These are phyloP conservation scores for Truncatella angustata DNA, from an alignment of 2,329 filamentous ascomycete species.

Conservation along the genomic window DNA sequence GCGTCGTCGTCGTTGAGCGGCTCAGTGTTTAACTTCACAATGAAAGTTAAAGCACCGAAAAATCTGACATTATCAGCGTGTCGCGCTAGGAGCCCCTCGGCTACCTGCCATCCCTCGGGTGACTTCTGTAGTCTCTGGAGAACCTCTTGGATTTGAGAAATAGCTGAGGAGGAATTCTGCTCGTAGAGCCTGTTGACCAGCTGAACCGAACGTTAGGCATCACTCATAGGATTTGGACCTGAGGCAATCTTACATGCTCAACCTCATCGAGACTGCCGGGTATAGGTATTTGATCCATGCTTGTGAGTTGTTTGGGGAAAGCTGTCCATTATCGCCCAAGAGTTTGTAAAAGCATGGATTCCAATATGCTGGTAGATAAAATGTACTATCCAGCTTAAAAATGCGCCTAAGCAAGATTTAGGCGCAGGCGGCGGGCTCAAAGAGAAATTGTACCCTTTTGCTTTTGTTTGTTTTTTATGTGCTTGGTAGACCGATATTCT, in stretches of 20 bases:
- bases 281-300: slow-evolving; percentile 7
- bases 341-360: too few species aligned
- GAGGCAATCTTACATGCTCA: slow-evolving; percentile 1
- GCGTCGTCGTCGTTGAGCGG: slow-evolving; percentile 63
- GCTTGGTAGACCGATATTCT: too few species aligned
- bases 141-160: slow-evolving; percentile 63
- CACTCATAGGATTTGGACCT: neutral
- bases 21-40: slow-evolving; percentile 91
- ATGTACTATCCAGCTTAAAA: too few species aligned
- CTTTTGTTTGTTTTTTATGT: too few species aligned
- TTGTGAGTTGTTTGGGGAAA: neutral
- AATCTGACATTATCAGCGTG: slow-evolving; percentile 78
- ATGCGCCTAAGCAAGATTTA: too few species aligned
- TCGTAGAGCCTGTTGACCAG: slow-evolving; percentile 54
- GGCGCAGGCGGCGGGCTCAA: too few species aligned
- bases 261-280: slow-evolving; percentile 9
- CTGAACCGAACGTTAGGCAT: slow-evolving; percentile 21
- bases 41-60: slow-evolving; percentile 89
- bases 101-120: slow-evolving; percentile 80
- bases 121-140: slow-evolving; percentile 79
- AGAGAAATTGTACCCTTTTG: too few species aligned
- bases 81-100: slow-evolving; percentile 69
- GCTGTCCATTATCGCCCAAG: neutral
- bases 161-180: slow-evolving; percentile 45
- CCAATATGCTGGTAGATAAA: too few species aligned